phyloP scores from a whole-genome alignment of 208 protist species.

The Trypanosoma brucei region DNA sequence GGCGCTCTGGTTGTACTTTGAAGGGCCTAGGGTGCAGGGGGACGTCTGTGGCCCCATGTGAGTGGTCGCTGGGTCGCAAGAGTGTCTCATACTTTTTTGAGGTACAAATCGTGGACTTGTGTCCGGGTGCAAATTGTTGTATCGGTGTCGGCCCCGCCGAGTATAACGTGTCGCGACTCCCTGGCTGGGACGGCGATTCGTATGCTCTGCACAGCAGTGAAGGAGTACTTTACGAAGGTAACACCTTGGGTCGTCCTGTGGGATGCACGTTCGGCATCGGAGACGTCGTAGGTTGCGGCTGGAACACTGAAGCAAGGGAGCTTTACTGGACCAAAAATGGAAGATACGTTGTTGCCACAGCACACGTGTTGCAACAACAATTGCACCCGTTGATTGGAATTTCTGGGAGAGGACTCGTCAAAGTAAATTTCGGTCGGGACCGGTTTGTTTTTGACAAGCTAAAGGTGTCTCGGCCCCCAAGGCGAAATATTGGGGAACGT shows the following conservation, averaged over 20 bases:
- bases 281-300: conserved; percentile 87
- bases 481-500: conserved; percentile 19
- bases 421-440: conserved; percentile 80
- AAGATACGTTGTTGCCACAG: conserved; percentile 36
- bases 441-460: conserved; percentile 55
- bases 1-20: conserved; percentile 46
- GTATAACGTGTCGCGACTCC: conserved; percentile 77
- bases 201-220: conserved; percentile 73
- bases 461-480: not conserved
- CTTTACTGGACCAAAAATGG: conserved; percentile 89
- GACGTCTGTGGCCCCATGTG: conserved; percentile 62
- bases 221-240: conserved; percentile 62
- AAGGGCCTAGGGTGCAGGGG: conserved; percentile 47
- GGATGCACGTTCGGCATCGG: conserved; percentile 67
- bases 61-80: conserved; percentile 29
- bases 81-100: conserved; percentile 76
- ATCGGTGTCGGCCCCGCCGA: conserved; percentile 74
- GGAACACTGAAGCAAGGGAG: conserved; percentile 43
- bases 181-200: conserved; percentile 73
- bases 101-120: conserved; percentile 71
- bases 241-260: conserved; percentile 34
- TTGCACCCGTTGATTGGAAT: conserved; percentile 76
- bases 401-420: conserved; percentile 61
- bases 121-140: conserved; percentile 44
- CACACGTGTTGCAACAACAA: conserved; percentile 15